phyloP scores from a whole-genome alignment of 2,329 filamentous ascomycete genomes.

The Verticillium dahliae region DNA sequence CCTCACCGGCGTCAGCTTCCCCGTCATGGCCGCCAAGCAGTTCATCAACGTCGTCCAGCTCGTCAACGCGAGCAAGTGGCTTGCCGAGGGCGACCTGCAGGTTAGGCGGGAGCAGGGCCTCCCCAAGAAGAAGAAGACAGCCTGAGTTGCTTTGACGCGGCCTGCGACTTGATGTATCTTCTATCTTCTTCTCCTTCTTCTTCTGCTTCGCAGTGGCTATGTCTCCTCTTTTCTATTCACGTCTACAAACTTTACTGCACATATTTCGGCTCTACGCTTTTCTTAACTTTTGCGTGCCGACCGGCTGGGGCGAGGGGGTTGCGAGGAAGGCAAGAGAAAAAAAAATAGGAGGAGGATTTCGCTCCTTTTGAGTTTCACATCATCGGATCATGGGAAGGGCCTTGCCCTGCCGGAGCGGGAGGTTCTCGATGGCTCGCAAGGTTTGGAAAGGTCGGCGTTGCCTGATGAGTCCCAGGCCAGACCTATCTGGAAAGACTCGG shows the following conservation, averaged over 20 bases:
- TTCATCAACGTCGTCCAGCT: conserved; percentile 91
- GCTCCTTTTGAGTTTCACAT: neutral
- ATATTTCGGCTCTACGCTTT: neutral
- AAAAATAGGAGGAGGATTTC: too few species aligned
- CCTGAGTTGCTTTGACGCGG: neutral
- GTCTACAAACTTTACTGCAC: neutral
- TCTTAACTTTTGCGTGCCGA: neutral
- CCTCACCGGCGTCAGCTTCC: conserved; percentile 71
- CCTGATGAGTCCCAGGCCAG: neutral
- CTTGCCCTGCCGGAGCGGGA: neutral
- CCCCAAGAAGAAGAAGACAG: conserved; percentile 34
- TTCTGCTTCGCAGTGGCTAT: neutral
- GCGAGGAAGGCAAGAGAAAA: too few species aligned
- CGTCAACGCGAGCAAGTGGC: conserved; percentile 84
- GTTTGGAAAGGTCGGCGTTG: neutral
- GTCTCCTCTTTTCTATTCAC: neutral
- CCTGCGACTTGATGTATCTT: too few species aligned
- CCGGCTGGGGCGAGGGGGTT: neutral
- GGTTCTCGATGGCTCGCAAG: neutral
- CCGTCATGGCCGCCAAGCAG: conserved; percentile 88
- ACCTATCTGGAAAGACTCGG: neutral
- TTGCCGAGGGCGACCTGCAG: conserved; percentile 83
- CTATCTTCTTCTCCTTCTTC: too few species aligned
- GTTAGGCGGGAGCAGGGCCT: conserved; percentile 49
- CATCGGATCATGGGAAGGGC: neutral